A percentile compares a stretch with the other conserved stretches of the same genome.
Evolutionary conservation across 495 filamentous ascomycete species (phyloP).

Genomic region (Xylaria palmicola): DNA sequence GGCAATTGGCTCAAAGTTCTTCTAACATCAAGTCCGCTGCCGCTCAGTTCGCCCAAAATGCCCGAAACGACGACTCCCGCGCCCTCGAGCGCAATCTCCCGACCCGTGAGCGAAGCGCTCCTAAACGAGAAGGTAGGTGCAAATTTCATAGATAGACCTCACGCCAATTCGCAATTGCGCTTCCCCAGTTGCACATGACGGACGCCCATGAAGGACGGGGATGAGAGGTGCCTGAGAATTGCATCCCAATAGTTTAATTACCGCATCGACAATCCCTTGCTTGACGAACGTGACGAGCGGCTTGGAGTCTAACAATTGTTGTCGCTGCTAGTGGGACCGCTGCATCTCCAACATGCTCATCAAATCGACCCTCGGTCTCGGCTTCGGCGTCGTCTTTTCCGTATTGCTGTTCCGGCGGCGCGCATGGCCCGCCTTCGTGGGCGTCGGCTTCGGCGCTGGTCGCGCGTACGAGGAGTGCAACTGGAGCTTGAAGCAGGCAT

Average conservation of each 20-base stretch:
- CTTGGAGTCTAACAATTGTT: constrained; percentile 20
- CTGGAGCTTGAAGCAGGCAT: constrained; percentile 56
- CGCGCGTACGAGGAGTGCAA: constrained; percentile 95
- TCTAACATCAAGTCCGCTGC: neutral
- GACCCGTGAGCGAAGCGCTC: constrained; percentile 89
- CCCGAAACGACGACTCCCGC: constrained; percentile 42
- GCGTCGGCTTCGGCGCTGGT: constrained; percentile 90
- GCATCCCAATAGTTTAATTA: neutral
- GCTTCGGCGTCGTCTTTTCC: constrained; percentile 96
- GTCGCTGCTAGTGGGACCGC: constrained; percentile 81
- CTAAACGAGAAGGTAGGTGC: constrained; percentile 87
- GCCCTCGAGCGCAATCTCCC: constrained; percentile 45
- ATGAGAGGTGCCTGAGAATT: neutral
- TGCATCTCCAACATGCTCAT: constrained; percentile 95
- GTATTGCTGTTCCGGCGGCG: constrained; percentile 96
- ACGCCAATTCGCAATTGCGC: neutral
- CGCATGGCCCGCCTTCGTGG: constrained; percentile 92
- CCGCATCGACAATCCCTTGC: neutral
- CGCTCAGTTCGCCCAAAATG: constrained; percentile 29
- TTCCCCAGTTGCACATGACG: neutral
- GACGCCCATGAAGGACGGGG: neutral
- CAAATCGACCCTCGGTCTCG: constrained; percentile 88
- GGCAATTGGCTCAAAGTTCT: constrained; percentile 4
- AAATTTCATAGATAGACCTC: neutral
- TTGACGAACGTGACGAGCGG: neutral